Evolutionary conservation across 2,329 filamentous ascomycete species (phyloP).

Genomic region (Xylaria sp.): DNA sequence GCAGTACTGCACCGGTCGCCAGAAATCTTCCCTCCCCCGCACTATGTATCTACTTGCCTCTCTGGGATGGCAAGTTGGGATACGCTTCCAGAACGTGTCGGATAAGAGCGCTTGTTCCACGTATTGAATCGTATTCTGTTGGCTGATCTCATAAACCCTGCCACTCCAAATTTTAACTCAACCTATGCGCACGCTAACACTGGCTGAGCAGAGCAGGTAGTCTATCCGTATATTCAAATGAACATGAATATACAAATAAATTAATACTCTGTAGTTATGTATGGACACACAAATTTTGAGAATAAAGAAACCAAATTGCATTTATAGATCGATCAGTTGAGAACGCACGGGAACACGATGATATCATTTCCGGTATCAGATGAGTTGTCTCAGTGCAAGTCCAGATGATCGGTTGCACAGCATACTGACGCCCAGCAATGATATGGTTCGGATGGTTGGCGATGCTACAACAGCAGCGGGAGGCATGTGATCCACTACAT

Average conservation of each 20-base stretch:
- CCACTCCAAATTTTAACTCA: neutral
- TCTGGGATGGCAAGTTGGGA: neutral
- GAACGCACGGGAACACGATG: neutral
- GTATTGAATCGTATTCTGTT: constrained; percentile 21
- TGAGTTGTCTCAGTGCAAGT: constrained; percentile 20
- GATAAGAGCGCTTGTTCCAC: neutral
- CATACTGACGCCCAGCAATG: neutral
- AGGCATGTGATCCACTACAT: constrained; percentile 17
- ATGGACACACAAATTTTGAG: too few species aligned
- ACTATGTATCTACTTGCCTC: neutral
- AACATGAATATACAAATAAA: neutral
- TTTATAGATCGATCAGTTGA: constrained; percentile 16
- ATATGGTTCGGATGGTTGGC: constrained; percentile 7
- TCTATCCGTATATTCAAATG: neutral
- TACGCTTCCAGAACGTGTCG: constrained; percentile 21
- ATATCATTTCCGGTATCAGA: constrained; percentile 5
- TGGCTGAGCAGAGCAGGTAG: constrained; percentile 30
- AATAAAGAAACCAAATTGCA: neutral
- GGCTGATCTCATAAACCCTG: constrained; percentile 1
- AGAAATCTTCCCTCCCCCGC: constrained; percentile 25
- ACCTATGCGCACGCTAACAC: constrained; percentile 6
- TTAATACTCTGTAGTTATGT: neutral
- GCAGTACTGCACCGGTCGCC: neutral
- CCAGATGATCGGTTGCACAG: constrained; percentile 3
- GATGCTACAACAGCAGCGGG: constrained; percentile 1